A percentile compares a stretch with the other conserved stretches of the same genome.
phyloP scores from a whole-genome alignment of 31 red algal genomes.

The Asparagopsis taxiformis region DNA sequence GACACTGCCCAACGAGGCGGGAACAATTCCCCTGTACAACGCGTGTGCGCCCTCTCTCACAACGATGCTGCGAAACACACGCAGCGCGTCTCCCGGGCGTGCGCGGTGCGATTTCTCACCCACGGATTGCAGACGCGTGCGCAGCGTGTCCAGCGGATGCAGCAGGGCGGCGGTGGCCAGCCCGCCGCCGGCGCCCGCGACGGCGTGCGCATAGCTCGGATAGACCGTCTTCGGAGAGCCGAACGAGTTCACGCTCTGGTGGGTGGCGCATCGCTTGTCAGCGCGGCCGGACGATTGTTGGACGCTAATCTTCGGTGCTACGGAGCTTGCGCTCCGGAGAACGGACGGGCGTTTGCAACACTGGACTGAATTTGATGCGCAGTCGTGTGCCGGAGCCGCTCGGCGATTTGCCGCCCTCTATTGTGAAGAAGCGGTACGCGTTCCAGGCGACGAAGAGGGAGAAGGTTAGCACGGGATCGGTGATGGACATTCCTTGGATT shows the following conservation, averaged over 20 bases:
- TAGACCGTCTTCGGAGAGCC: conserved; percentile 10
- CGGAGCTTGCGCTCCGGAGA: no score
- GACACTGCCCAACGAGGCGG: conserved; percentile 64
- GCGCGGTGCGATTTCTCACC: background rate
- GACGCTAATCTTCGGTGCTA: no score
- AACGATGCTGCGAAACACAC: conserved; percentile 47
- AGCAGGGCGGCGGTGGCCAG: conserved; percentile 58
- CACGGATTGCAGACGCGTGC: conserved; percentile 66
- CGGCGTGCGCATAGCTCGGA: conserved; percentile 67
- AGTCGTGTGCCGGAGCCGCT: no score
- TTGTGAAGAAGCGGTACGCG: no score
- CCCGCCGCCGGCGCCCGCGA: conserved; percentile 69
- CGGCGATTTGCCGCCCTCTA: no score
- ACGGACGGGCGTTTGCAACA: no score
- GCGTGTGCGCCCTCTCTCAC: conserved; percentile 32
- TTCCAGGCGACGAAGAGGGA: no score
- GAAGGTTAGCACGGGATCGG: no score
- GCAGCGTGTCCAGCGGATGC: conserved; percentile 84
- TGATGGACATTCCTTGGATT: no score
- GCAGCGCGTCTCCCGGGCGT: conserved; percentile 5
- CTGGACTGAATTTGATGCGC: no score
- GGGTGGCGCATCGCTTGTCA: conserved; percentile 1
- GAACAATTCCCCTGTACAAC: conserved; percentile 76
- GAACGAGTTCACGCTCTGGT: background rate
- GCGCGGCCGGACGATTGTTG: no score